Conservation (phyloP, 2,329 filamentous ascomycete genomes). For the Raffaelea deltoideospora region DNA sequence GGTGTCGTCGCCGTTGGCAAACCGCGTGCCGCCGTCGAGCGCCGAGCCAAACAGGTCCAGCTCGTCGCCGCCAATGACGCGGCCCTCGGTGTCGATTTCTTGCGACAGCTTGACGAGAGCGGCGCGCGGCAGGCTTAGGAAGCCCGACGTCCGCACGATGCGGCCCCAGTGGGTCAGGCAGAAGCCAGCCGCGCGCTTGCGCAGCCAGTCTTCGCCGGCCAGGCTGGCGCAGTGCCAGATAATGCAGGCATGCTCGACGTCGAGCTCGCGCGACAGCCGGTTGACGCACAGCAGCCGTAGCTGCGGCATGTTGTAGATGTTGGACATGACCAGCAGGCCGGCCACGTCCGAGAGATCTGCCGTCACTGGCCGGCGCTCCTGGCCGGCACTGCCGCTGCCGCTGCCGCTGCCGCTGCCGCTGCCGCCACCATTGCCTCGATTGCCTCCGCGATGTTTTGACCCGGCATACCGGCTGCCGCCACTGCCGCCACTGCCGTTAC, state of each 20-base stretch:
- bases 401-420: neutral
- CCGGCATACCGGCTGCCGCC: no score
- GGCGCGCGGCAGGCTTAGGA: constrained; percentile 61
- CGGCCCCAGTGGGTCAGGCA: constrained; percentile 92
- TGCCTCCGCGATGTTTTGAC: no score
- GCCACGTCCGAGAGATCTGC: constrained; percentile 72
- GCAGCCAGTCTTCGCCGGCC: constrained; percentile 86
- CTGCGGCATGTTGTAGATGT: constrained; percentile 94
- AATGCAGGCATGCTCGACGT: constrained; percentile 86
- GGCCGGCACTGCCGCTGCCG: neutral
- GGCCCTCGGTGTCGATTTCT: constrained; percentile 84
- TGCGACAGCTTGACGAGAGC: constrained; percentile 84
- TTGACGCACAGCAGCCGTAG: constrained; percentile 84
- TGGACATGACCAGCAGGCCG: constrained; percentile 90
- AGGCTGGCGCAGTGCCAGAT: constrained; percentile 91
- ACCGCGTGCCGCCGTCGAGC: constrained; percentile 27
- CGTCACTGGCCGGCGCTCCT: constrained; percentile 35
- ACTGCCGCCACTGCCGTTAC: constrained; percentile 14
- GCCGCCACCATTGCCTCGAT: no score
- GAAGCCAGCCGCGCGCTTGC: constrained; percentile 72
- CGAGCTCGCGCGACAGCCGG: constrained; percentile 74
- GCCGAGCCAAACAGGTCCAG: constrained; percentile 42
- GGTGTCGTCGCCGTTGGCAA: constrained; percentile 21
- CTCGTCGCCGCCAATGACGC: constrained; percentile 79
- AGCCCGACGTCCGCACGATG: constrained; percentile 77